phyloP scores from a whole-genome alignment of 305 asterid species.

The Euphrasia arctica region DNA sequence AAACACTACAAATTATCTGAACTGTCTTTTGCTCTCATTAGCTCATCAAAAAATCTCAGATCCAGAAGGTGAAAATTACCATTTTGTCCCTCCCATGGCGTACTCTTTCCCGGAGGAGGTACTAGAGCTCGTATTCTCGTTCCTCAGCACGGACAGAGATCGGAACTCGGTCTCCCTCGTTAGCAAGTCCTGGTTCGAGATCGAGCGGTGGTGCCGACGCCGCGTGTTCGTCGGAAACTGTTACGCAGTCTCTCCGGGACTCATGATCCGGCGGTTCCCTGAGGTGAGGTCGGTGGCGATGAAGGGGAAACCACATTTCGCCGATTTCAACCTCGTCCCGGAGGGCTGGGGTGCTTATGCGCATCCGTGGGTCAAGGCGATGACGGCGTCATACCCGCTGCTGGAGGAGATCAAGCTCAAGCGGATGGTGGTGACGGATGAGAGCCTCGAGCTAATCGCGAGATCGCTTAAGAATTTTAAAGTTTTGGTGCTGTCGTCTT shows the following conservation, averaged over 20 bases:
- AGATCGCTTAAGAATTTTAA: constrained; percentile 68
- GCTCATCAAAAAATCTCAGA: constrained; percentile 14
- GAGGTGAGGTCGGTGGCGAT: constrained; percentile 73
- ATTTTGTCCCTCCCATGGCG: constrained; percentile 53
- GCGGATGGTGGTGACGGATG: constrained; percentile 93
- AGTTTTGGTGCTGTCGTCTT: constrained; percentile 73
- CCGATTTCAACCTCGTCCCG: constrained; percentile 93
- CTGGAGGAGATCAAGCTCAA: constrained; percentile 95
- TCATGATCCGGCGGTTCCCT: constrained; percentile 83
- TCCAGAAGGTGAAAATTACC: constrained; percentile 38
- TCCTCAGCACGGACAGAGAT: constrained; percentile 64
- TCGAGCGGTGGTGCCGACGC: constrained; percentile 83
- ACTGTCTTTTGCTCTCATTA: neutral
- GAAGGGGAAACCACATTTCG: constrained; percentile 99
- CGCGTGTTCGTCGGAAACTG: constrained; percentile 87
- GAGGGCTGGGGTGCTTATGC: constrained; percentile 94
- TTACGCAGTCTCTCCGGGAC: constrained; percentile 74
- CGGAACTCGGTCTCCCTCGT: constrained; percentile 82
- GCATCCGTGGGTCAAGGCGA: constrained; percentile 77
- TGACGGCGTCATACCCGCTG: constrained; percentile 71
- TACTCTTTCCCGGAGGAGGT: constrained; percentile 92
- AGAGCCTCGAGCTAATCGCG: constrained; percentile 71
- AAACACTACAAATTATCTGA: neutral
- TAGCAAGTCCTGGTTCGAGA: constrained; percentile 95
- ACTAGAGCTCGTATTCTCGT: constrained; percentile 81